These are phyloP conservation scores for Baudoinia panamericana DNA, from an alignment of 495 filamentous ascomycete species.

Conservation along the genomic window DNA sequence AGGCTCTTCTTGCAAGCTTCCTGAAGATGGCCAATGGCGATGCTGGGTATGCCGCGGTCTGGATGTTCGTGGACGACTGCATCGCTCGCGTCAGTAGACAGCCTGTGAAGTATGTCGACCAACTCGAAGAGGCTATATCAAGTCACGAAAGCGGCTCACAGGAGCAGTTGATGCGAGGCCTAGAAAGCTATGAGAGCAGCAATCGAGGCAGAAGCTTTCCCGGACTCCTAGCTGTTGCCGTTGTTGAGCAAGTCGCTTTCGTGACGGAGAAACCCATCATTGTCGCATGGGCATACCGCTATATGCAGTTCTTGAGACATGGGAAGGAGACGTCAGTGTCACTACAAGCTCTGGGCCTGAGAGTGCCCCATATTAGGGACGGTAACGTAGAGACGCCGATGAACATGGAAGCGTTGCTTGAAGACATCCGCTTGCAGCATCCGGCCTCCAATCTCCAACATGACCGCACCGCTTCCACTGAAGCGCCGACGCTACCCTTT, in stretches of 20 bases:
- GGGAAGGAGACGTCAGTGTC: not conserved
- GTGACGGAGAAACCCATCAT: conserved; percentile 21
- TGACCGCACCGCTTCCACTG: not conserved
- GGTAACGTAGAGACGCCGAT: no score
- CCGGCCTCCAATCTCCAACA: no score
- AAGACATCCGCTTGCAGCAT: no score
- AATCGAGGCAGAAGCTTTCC: conserved; percentile 5
- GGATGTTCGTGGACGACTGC: conserved; percentile 55
- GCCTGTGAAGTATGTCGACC: conserved; percentile 57
- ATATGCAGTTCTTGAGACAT: not conserved
- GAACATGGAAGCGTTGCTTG: no score
- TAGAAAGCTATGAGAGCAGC: not conserved
- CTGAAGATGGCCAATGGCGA: conserved; percentile 26
- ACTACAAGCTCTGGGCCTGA: not conserved
- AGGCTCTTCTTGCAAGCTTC: conserved; percentile 41
- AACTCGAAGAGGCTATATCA: conserved; percentile 21
- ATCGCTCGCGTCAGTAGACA: conserved; percentile 52
- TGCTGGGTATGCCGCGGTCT: not conserved
- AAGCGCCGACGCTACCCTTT: conserved; percentile 10
- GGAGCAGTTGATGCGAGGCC: no score
- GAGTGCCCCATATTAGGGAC: no score
- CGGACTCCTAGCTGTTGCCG: conserved; percentile 46
- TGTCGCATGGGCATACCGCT: not conserved
- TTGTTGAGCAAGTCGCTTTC: conserved; percentile 70
- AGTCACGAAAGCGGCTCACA: not conserved